These are phyloP conservation scores for Trypanosoma platydactyli DNA, from an alignment of 208 protist species.

Conservation along the genomic window DNA sequence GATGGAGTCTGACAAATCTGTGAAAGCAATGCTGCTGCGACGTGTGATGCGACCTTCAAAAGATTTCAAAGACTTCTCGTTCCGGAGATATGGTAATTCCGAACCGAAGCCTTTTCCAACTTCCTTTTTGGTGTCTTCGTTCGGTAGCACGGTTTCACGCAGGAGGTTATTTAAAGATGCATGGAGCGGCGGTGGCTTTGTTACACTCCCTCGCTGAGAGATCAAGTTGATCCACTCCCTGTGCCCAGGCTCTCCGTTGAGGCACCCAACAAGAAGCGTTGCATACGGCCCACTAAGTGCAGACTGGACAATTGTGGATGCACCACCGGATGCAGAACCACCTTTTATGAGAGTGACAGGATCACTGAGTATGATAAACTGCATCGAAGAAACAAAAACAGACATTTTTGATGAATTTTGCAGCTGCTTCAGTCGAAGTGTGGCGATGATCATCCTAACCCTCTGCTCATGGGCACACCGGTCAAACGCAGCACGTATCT, in stretches of 20 bases:
- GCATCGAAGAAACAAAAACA: constrained; percentile 9
- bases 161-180: constrained; percentile 3
- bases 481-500: constrained; percentile 1
- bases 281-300: constrained; percentile 10
- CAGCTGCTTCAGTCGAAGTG: constrained; percentile 11
- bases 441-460: neutral
- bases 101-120: neutral
- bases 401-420: constrained; percentile 5
- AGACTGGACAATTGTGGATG: constrained; percentile 1
- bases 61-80: neutral
- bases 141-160: neutral
- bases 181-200: neutral
- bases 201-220: neutral
- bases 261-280: constrained; percentile 10
- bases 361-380: constrained; percentile 8
- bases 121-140: neutral
- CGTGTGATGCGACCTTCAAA: constrained; percentile 8
- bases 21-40: neutral
- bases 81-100: neutral
- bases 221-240: constrained; percentile 9
- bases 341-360: constrained; percentile 7
- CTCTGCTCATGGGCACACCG: neutral
- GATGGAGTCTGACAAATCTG: neutral
- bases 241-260: neutral
- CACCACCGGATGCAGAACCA: neutral